Evolutionary conservation across 345 rosid genomes (phyloP).

Genomic region (Populus euphratica): DNA sequence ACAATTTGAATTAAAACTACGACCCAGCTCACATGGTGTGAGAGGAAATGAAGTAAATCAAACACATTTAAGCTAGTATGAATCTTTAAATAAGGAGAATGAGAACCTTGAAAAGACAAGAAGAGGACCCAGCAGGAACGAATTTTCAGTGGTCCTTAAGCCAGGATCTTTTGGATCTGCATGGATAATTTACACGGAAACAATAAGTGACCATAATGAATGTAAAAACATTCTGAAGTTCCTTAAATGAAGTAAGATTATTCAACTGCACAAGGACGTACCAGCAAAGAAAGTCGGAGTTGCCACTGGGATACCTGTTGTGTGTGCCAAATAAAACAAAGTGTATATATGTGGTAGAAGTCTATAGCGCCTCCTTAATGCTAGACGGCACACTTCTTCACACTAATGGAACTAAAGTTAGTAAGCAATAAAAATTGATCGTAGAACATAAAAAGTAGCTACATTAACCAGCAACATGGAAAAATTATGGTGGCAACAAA

Average conservation of each 20-base stretch:
- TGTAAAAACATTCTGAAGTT: background rate
- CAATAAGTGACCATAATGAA: background rate
- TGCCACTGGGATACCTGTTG: conserved; percentile 69
- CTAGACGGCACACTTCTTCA: conserved; percentile 87
- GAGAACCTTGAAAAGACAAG: conserved; percentile 66
- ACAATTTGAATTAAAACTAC: background rate
- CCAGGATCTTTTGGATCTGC: conserved; percentile 73
- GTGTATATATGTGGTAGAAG: conserved; percentile 82
- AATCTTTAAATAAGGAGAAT: conserved; percentile 17
- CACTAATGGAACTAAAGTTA: conserved; percentile 46
- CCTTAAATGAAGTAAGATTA: conserved; percentile 5
- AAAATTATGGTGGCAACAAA: background rate
- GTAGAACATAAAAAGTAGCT: background rate
- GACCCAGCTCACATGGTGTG: background rate
- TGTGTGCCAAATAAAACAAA: conserved; percentile 79
- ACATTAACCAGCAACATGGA: background rate
- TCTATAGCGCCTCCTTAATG: conserved; percentile 84
- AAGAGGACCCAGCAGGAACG: conserved; percentile 80
- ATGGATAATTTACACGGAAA: conserved; percentile 9
- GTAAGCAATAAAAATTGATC: background rate
- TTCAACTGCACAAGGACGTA: conserved; percentile 27
- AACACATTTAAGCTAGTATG: background rate
- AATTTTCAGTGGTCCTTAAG: conserved; percentile 64
- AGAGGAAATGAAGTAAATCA: background rate
- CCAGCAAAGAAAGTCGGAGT: conserved; percentile 82